Conservation (phyloP, 306 rosid species). For the Lithocarpus polystachyus region DNA sequence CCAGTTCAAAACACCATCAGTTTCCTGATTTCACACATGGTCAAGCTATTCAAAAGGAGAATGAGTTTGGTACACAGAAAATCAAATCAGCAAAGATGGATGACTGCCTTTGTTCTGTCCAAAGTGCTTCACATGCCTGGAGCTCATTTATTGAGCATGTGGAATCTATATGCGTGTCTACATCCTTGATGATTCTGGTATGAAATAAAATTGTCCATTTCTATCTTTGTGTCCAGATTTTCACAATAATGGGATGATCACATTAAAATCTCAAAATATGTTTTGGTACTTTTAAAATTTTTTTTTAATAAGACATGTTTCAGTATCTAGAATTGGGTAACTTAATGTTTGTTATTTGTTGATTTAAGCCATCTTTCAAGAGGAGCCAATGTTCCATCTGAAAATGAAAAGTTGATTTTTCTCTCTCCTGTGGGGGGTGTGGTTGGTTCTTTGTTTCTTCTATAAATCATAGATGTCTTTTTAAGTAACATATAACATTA, state of each 20-base stretch:
- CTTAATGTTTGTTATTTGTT: no score
- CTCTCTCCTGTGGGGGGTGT: neutral
- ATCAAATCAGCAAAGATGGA: slow-evolving; percentile 33
- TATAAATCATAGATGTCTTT: neutral
- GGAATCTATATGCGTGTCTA: slow-evolving; percentile 65
- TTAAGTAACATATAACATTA: no score
- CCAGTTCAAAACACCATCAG: slow-evolving; percentile 32
- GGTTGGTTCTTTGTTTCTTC: neutral
- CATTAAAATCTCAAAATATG: no score
- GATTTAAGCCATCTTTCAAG: no score
- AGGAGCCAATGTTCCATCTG: no score
- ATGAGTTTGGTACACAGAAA: slow-evolving; percentile 29
- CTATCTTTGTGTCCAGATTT: no score
- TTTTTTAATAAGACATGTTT: no score
- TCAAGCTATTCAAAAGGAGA: slow-evolving; percentile 37
- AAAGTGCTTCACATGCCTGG: slow-evolving; percentile 72
- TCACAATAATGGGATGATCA: no score
- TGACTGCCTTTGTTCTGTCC: slow-evolving; percentile 24
- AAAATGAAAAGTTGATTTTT: no score
- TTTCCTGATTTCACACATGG: slow-evolving; percentile 23
- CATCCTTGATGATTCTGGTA: slow-evolving; percentile 88
- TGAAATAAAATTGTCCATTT: neutral
- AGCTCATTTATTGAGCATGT: slow-evolving; percentile 82
- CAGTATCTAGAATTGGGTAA: no score
- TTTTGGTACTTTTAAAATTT: no score